Base-by-base conservation (phyloP, 495 filamentous ascomycete genomes). In the Neurospora intermedia region DNA sequence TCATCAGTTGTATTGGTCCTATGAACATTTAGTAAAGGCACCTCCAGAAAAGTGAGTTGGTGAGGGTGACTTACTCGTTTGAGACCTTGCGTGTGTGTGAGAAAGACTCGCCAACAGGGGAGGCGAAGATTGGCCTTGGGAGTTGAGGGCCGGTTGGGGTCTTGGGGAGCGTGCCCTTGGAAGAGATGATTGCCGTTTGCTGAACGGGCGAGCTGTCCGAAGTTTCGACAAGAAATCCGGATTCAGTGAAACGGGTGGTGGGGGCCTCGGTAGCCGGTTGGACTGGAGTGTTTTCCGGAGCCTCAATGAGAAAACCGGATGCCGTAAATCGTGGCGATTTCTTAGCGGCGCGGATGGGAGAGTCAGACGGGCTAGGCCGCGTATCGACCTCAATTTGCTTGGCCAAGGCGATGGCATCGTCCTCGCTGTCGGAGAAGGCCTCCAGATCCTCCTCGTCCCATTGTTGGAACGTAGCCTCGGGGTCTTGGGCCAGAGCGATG, bases 321-420 rank as follows among this genome's bases (percentile, higher is more conserved):
- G 27, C 27, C 27, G 27, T 27, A 2, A 27, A 27, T 27, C 27
- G 27, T 27, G 27, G 27, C 2, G 27, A 27, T 27, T 27, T 27
- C 27, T 27, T 27, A 2, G 27, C 27, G 27, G 27, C 27, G 27
- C 27, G 27, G 27, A 27, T 2, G 43, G 54, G 54, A 31, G 54
- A 31, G 0, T 7, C 13, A 3, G 54, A 27, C 27, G 54, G 27
- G 15, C 20, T 62, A 0, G 13, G 27, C 2, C 54, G 54, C 0
- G 54, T 62, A 3, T 4, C 1, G 6, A 0, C 13, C 23, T 62
- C 54, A 7, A 62, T 62, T 0, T 62, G 2, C 27, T 35, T 62
- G 0, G 54, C 54, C 0, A 35, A 2, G 0, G 54, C 27, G 0
- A 62, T 9, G 0, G 0, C 13, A 3, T 62, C 23, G 0, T 62